Evolutionary conservation across 768 basidiomycete species (phyloP), one percentile per base, ranked within the genome.

Genomic region (Tricholoma sp.): DNA sequence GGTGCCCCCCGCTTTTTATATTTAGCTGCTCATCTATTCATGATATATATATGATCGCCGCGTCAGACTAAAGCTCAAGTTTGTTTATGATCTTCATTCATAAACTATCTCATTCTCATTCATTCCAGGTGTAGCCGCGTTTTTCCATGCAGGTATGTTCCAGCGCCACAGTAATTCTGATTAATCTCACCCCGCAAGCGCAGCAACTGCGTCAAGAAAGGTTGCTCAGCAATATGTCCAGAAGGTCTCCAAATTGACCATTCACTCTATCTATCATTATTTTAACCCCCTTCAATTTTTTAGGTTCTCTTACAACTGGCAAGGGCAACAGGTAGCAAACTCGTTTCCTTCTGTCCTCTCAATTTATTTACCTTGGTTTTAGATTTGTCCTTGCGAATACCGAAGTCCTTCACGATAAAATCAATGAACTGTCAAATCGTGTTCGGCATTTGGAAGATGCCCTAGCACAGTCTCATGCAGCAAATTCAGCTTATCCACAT

Each of bases 341-440:
- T 58, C 18, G 33, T 39, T 44, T 34, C 33, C 32, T n/a, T 28
- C 20, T 36, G 11, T 15, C 36, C 28, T 31, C 39, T 45, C 55
- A 52, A 54, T n/a, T n/a, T n/a, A 41, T 56, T 47, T 49, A 41
- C 39, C 50, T 39, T 37, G 36, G 39, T 36, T 12, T 31, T 55
- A 86, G 86, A 64, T 87, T 87, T 59, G 85, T 88, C 32, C 76
- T 88, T 10, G 86, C 86, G 17, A 86, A 86, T 61, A 86, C 85
- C 33, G 85, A 87, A 67, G 78, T 72, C 8, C 77, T 86, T 9
- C 86, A 88, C 59, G 85, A 86, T 57, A 88, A 86, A 69, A 88
- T 88, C 47, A 78, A 76, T 44, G 61, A 76, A 20, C 74, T 89
- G 12, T 76, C 84, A 13, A 82, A 69, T 57, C 81, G 86, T 45